These are phyloP conservation scores for Paraconiothyrium brasiliense DNA, from an alignment of 2,329 filamentous ascomycete species.

Conservation along the genomic window DNA sequence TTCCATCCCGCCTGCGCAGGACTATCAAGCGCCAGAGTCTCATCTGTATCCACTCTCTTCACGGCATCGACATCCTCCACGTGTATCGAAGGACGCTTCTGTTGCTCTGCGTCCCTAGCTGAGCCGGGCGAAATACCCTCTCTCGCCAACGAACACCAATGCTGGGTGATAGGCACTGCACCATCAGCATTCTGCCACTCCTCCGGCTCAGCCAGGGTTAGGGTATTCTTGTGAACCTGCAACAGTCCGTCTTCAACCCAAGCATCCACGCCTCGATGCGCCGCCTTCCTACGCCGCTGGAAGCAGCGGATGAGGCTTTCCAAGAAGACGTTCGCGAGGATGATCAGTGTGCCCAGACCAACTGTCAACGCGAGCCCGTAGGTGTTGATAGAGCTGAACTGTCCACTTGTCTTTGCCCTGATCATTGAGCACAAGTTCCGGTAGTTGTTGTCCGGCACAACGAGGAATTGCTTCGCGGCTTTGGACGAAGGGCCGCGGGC, in stretches of 20 bases:
- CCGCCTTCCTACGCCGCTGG: constrained; percentile 8
- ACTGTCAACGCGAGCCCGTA: constrained; percentile 15
- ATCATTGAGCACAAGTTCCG: constrained; percentile 14
- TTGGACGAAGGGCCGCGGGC: constrained; percentile 5
- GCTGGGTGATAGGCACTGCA: neutral
- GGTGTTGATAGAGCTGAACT: constrained; percentile 12
- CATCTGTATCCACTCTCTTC: constrained; percentile 3
- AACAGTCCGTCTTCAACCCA: constrained; percentile 18
- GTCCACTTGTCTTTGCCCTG: constrained; percentile 13
- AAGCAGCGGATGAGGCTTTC: neutral
- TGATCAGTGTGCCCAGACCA: constrained; percentile 14
- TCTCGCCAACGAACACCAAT: neutral
- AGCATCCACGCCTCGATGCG: constrained; percentile 10
- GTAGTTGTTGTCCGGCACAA: constrained; percentile 9
- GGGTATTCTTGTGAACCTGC: constrained; percentile 5
- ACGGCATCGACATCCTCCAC: constrained; percentile 9
- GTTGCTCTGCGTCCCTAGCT: neutral
- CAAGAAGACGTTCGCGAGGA: constrained; percentile 16
- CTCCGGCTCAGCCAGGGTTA: neutral
- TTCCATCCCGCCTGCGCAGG: neutral
- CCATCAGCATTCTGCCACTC: neutral
- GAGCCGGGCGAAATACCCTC: neutral
- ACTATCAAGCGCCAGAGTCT: neutral
- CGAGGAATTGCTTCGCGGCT: constrained; percentile 17
- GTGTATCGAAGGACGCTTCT: neutral